These are phyloP conservation scores for Penstemon barbatus DNA, from an alignment of 257 asterid species.

Conservation along the genomic window DNA sequence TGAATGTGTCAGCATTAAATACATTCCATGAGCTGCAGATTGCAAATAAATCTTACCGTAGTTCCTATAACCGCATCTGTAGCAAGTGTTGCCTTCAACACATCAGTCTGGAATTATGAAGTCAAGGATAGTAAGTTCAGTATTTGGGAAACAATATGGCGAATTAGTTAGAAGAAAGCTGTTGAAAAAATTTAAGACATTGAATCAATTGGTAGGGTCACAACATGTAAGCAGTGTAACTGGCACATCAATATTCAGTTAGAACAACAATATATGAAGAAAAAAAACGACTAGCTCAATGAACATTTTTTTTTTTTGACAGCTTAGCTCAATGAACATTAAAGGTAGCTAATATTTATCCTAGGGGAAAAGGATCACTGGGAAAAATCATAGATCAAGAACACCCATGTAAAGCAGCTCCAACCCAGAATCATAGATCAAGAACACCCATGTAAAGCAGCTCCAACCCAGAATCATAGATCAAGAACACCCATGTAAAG, in stretches of 20 bases:
- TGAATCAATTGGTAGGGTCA: not conserved
- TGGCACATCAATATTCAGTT: constrained; percentile 2
- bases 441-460: constrained; percentile 1
- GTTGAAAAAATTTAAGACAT: constrained; percentile 18
- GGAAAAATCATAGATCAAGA: constrained; percentile 9
- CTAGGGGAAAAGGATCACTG: constrained; percentile 8
- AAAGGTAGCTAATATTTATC: constrained; percentile 1
- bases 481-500: not conserved
- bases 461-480: not conserved
- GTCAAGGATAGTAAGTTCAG: constrained; percentile 18
- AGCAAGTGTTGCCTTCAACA: constrained; percentile 91
- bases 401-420: not conserved
- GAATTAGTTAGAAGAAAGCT: constrained; percentile 7
- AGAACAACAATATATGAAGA: not conserved
- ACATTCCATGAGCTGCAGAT: constrained; percentile 9
- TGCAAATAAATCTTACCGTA: constrained; percentile 50
- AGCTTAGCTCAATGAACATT: not conserved
- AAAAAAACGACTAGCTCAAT: not conserved
- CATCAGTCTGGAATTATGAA: constrained; percentile 56
- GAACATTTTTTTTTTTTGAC: not conserved
- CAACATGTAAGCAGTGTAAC: not conserved
- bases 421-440: not conserved
- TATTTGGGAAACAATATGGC: constrained; percentile 1
- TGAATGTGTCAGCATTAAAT: not conserved
- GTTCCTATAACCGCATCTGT: constrained; percentile 90